Evolutionary conservation across 2,329 filamentous ascomycete genomes (phyloP).

Genomic region (Paecilomyces fulvus): DNA sequence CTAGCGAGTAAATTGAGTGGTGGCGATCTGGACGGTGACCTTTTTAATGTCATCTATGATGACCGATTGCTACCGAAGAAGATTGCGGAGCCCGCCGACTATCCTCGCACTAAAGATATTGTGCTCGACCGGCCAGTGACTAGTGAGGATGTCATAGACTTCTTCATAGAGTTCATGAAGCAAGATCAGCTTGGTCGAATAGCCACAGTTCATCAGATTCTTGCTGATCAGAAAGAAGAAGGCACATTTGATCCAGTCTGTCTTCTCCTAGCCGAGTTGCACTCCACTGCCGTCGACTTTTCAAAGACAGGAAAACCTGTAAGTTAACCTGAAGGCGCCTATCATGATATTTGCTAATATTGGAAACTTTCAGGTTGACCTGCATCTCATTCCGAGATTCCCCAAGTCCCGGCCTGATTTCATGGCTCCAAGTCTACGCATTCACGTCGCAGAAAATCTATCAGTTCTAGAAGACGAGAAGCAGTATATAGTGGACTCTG

Average conservation of each 20-base stretch:
- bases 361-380: conserved; percentile 7
- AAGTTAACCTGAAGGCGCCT: not conserved
- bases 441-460: conserved; percentile 8
- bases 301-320: conserved; percentile 62
- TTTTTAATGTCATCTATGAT: conserved; percentile 75
- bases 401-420: conserved; percentile 8
- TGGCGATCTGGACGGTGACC: conserved; percentile 75
- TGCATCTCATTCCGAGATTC: conserved; percentile 5
- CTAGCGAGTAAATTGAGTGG: conserved; percentile 71
- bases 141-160: conserved; percentile 62
- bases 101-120: conserved; percentile 49
- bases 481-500: conserved; percentile 4
- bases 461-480: conserved; percentile 5
- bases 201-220: conserved; percentile 53
- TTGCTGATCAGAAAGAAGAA: conserved; percentile 48
- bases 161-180: conserved; percentile 72
- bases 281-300: conserved; percentile 66
- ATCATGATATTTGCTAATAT: not conserved
- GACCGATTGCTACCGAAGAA: conserved; percentile 36
- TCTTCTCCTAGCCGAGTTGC: conserved; percentile 50
- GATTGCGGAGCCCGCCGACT: conserved; percentile 57
- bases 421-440: conserved; percentile 17
- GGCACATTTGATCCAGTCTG: conserved; percentile 51
- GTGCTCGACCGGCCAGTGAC: conserved; percentile 55
- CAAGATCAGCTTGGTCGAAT: conserved; percentile 59